Conservation (phyloP, 2,329 filamentous ascomycete species). For the Calonectria pteridis region DNA sequence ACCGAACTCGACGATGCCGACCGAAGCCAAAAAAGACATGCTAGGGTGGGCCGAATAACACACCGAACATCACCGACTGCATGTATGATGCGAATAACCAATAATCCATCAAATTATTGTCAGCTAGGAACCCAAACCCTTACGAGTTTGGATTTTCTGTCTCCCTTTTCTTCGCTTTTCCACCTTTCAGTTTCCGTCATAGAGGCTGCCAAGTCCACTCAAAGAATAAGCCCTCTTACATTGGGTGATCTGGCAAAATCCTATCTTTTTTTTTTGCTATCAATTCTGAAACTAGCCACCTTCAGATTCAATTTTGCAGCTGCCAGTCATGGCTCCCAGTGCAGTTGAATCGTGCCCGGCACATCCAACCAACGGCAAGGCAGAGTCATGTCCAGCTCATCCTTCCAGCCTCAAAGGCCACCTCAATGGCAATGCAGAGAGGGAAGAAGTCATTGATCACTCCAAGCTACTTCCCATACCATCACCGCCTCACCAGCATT, state of each 20-base stretch:
- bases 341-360: not conserved
- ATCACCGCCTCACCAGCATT: not conserved
- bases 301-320: not conserved
- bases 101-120: not conserved
- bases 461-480: not conserved
- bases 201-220: not conserved
- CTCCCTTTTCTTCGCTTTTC: not conserved
- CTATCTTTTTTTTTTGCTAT: not conserved
- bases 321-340: not conserved
- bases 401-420: not conserved
- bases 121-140: not conserved
- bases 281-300: not conserved
- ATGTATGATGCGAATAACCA: not conserved
- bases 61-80: not conserved
- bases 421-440: not conserved
- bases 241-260: not conserved
- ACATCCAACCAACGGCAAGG: not conserved
- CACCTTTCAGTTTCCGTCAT: not conserved
- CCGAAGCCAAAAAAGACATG: not conserved
- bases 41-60: not conserved
- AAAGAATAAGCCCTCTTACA: not conserved
- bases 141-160: not conserved
- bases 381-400: not conserved
- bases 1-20: not conserved
- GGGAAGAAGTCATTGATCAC: not conserved